phyloP scores from a whole-genome alignment of 1,139 yeast genomes.

The Diutina rugosa region DNA sequence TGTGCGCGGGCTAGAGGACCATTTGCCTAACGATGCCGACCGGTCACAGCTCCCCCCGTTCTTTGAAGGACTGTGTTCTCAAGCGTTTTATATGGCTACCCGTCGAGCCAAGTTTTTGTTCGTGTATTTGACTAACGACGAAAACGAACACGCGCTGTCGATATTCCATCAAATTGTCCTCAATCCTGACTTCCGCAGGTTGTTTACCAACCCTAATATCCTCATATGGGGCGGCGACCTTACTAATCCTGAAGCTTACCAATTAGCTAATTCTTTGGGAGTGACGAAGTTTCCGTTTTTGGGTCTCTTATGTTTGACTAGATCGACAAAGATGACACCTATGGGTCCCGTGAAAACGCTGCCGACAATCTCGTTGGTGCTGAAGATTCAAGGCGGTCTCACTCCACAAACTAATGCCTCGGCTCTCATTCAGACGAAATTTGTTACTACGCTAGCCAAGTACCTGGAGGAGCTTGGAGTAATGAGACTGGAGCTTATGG shows the following conservation, averaged over 20 bases:
- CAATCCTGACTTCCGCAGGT: slow-evolving; percentile 35
- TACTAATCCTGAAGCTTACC: slow-evolving; percentile 70
- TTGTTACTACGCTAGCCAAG: slow-evolving; percentile 32
- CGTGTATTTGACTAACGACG: slow-evolving; percentile 62
- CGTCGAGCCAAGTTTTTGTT: slow-evolving; percentile 56
- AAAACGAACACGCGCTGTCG: slow-evolving; percentile 47
- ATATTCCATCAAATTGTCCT: slow-evolving; percentile 48
- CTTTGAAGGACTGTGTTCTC: slow-evolving; percentile 64
- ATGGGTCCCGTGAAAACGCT: slow-evolving; percentile 40
- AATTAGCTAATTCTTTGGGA: slow-evolving; percentile 64
- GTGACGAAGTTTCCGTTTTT: slow-evolving; percentile 72
- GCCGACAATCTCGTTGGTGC: slow-evolving; percentile 47
- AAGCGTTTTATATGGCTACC: slow-evolving; percentile 59
- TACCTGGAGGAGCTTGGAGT: slow-evolving; percentile 49
- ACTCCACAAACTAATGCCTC: slow-evolving; percentile 18
- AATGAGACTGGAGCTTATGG: slow-evolving; percentile 49
- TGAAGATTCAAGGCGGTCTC: slow-evolving; percentile 54
- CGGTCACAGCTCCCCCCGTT: slow-evolving; percentile 28
- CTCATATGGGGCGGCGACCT: slow-evolving; percentile 87
- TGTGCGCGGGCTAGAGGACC: not conserved
- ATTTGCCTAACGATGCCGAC: not conserved
- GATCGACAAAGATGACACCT: slow-evolving; percentile 43
- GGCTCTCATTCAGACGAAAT: slow-evolving; percentile 21
- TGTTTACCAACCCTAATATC: slow-evolving; percentile 30
- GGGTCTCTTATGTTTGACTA: slow-evolving; percentile 51